A percentile compares a stretch with the other conserved stretches of the same genome.
phyloP scores from a whole-genome alignment of 2,329 filamentous ascomycete species.

The Polychaeton citri region DNA sequence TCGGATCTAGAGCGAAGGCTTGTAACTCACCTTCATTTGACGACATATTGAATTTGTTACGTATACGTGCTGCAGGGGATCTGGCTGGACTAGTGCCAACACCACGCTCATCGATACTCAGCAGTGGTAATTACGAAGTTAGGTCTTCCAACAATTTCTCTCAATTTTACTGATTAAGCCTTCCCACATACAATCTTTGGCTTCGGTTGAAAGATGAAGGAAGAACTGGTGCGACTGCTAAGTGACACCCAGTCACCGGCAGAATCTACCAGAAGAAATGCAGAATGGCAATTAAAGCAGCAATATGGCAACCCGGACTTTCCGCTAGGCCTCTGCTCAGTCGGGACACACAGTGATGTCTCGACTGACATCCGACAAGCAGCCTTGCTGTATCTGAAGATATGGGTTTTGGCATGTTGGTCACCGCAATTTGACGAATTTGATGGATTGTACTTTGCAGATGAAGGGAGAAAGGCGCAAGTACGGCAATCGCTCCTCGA shows the following conservation, averaged over 20 bases:
- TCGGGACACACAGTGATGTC: conserved; percentile 64
- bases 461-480: conserved; percentile 57
- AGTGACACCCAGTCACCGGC: conserved; percentile 70
- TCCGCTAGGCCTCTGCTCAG: conserved; percentile 64
- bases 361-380: conserved; percentile 67
- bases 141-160: no score
- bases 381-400: conserved; percentile 65
- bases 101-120: no score
- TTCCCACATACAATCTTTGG: no score
- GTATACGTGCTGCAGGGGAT: no score
- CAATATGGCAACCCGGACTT: conserved; percentile 58
- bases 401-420: conserved; percentile 79
- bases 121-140: no score
- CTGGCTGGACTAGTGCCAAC: no score
- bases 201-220: conserved; percentile 72
- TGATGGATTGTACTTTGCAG: conserved; percentile 50
- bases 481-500: conserved; percentile 64
- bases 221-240: conserved; percentile 79
- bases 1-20: no score
- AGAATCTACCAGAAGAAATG: conserved; percentile 66
- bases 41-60: no score
- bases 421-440: conserved; percentile 60
- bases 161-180: no score
- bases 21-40: no score
- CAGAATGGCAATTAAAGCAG: conserved; percentile 68